Conservation (phyloP, 352 stramenopile species). For the Phytophthora sojae region DNA sequence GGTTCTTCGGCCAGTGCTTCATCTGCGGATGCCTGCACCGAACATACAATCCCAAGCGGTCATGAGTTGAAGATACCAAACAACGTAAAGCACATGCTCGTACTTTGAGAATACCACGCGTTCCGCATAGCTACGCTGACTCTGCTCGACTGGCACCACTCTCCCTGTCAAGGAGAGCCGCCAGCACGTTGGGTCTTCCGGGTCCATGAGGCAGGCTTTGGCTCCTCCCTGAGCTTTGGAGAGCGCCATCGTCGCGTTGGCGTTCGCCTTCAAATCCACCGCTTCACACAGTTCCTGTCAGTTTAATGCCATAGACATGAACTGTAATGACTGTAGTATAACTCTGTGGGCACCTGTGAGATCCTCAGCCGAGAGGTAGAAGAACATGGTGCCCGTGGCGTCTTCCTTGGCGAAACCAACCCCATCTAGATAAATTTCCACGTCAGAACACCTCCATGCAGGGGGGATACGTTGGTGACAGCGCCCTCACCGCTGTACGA, state of each 20-base stretch:
- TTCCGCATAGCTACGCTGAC: conserved; percentile 51
- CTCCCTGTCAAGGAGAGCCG: conserved; percentile 60
- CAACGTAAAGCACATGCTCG: background rate
- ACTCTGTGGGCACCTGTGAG: conserved; percentile 21
- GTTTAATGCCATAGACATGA: background rate
- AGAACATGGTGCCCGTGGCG: conserved; percentile 69
- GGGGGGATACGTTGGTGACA: background rate
- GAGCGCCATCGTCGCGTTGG: conserved; percentile 61
- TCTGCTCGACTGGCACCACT: conserved; percentile 45
- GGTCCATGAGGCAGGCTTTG: conserved; percentile 63
- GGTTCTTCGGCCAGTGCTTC: conserved; percentile 63
- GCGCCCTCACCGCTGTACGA: conserved; percentile 65
- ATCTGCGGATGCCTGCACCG: conserved; percentile 67
- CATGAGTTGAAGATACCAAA: background rate
- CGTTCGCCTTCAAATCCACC: conserved; percentile 57
- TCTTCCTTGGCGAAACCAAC: conserved; percentile 52
- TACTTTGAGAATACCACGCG: conserved; percentile 68
- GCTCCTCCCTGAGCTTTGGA: conserved; percentile 59
- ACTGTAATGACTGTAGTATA: background rate
- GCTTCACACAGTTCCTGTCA: conserved; percentile 19
- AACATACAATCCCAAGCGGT: background rate
- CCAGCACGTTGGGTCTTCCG: conserved; percentile 78
- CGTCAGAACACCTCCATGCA: background rate
- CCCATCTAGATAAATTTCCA: conserved; percentile 44
- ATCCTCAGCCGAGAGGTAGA: conserved; percentile 68